These are phyloP conservation scores for Heterobasidion parviporum DNA, from an alignment of 1,284 basidiomycete species.

Conservation along the genomic window DNA sequence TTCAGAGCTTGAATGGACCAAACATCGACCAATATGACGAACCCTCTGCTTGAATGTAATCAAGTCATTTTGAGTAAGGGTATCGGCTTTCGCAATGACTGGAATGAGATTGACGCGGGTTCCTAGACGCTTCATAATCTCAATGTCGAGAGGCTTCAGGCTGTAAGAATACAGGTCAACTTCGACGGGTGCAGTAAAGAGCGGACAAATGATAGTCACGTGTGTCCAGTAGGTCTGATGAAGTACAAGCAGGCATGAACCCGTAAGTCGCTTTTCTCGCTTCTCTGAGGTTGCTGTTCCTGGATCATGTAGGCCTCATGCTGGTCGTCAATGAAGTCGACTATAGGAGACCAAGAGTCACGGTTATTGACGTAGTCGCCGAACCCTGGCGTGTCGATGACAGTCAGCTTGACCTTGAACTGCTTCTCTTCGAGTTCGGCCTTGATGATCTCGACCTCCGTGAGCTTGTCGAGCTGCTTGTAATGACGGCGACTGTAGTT, in stretches of 20 bases:
- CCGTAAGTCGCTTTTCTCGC: slow-evolving; percentile 89
- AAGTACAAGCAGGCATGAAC: slow-evolving; percentile 99
- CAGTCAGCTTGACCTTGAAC: slow-evolving; percentile 98
- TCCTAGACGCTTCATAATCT: slow-evolving; percentile 97
- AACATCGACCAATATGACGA: slow-evolving; percentile 21
- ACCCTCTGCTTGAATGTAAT: slow-evolving; percentile 90
- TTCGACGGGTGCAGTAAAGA: neutral
- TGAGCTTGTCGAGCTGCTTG: slow-evolving; percentile 98
- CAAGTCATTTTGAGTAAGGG: slow-evolving; percentile 90
- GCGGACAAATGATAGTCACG: slow-evolving; percentile 45
- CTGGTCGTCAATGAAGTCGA: slow-evolving; percentile 99
- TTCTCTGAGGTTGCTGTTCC: slow-evolving; percentile 94
- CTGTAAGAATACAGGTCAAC: slow-evolving; percentile 28
- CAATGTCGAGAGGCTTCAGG: slow-evolving; percentile 96
- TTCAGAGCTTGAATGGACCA: slow-evolving; percentile 3
- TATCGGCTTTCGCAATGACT: slow-evolving; percentile 96
- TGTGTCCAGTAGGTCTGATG: slow-evolving; percentile 92
- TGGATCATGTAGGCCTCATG: slow-evolving; percentile 99
- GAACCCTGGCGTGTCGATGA: slow-evolving; percentile 98
- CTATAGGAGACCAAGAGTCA: slow-evolving; percentile 95
- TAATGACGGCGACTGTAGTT: slow-evolving; percentile 88
- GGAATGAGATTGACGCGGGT: slow-evolving; percentile 96
- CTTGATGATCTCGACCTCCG: slow-evolving; percentile 95
- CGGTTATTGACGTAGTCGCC: slow-evolving; percentile 99
- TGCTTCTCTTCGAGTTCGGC: slow-evolving; percentile 97